Conservation (phyloP, 176 grass and related monocot genomes). For the Cenchrus americanus region DNA sequence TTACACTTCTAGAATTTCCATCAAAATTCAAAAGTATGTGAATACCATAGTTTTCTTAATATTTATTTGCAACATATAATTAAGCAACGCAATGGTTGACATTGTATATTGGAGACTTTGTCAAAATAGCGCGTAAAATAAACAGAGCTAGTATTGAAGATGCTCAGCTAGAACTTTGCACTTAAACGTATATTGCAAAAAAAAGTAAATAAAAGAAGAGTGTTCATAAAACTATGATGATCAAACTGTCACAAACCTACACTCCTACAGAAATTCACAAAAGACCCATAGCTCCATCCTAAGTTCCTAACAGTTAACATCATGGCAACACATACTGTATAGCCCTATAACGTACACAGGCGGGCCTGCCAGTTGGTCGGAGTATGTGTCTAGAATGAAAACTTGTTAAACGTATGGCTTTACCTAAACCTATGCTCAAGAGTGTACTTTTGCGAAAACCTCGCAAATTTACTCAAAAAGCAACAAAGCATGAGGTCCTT, state of each 20-base stretch:
- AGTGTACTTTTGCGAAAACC: not conserved
- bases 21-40: not conserved
- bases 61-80: not conserved
- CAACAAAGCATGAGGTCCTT: conserved; percentile 46
- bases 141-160: conserved; percentile 17
- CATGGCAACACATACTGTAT: not conserved
- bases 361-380: not conserved
- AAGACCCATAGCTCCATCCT: not conserved
- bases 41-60: not conserved
- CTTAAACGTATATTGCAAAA: conserved; percentile 17
- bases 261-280: not conserved
- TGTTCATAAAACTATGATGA: conserved; percentile 5
- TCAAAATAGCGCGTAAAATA: not conserved
- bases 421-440: not conserved
- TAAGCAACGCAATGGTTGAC: not conserved
- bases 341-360: not conserved
- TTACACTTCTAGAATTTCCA: not conserved
- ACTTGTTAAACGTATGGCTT: conserved; percentile 2
- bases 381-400: not conserved
- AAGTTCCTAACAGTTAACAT: not conserved
- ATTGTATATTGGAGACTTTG: not conserved
- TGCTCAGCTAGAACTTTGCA: conserved; percentile 26
- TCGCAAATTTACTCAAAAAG: conserved; percentile 17
- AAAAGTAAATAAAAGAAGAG: conserved; percentile 22
- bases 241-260: not conserved